A percentile compares a stretch with the other conserved stretches of the same genome.
Evolutionary conservation across 2,329 filamentous ascomycete genomes (phyloP).

Genomic region (Claviceps sp.): DNA sequence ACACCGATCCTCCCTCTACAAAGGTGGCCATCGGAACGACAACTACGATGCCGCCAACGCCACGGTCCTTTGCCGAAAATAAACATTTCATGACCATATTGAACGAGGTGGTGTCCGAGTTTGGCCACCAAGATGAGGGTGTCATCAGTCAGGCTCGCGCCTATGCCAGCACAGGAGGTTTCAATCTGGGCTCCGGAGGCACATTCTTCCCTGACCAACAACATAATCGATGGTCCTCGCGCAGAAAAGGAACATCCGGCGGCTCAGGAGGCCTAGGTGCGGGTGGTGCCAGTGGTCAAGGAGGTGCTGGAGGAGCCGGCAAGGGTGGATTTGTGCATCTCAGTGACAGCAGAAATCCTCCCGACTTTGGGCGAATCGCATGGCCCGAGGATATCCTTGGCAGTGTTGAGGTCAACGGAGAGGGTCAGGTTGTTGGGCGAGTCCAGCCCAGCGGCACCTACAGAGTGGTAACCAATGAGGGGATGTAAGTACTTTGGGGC

Average conservation of each 20-base stretch:
- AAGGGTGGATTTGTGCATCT: conserved; percentile 52
- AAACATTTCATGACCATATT: conserved; percentile 44
- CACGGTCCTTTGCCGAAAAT: conserved; percentile 46
- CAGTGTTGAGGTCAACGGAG: conserved; percentile 48
- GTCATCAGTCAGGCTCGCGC: conserved; percentile 43
- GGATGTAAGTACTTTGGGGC: conserved; percentile 40
- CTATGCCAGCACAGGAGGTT: conserved; percentile 44
- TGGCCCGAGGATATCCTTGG: conserved; percentile 59
- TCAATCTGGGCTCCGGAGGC: conserved; percentile 38
- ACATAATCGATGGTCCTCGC: conserved; percentile 18
- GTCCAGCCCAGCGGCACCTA: conserved; percentile 50
- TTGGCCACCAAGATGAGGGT: conserved; percentile 43
- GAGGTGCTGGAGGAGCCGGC: conserved; percentile 46
- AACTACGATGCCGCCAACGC: conserved; percentile 44
- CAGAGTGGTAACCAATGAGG: conserved; percentile 49
- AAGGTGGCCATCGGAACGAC: conserved; percentile 46
- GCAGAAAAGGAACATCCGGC: conserved; percentile 24
- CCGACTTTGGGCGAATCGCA: conserved; percentile 53
- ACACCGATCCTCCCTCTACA: conserved; percentile 39
- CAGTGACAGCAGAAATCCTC: conserved; percentile 49
- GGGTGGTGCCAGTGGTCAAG: conserved; percentile 44
- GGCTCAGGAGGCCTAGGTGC: conserved; percentile 32
- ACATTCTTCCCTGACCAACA: conserved; percentile 33
- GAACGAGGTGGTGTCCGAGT: conserved; percentile 38
- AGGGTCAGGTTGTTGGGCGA: conserved; percentile 43